Evolutionary conservation across 352 stramenopile species (phyloP).

Genomic region (Phytophthora tentaculata): DNA sequence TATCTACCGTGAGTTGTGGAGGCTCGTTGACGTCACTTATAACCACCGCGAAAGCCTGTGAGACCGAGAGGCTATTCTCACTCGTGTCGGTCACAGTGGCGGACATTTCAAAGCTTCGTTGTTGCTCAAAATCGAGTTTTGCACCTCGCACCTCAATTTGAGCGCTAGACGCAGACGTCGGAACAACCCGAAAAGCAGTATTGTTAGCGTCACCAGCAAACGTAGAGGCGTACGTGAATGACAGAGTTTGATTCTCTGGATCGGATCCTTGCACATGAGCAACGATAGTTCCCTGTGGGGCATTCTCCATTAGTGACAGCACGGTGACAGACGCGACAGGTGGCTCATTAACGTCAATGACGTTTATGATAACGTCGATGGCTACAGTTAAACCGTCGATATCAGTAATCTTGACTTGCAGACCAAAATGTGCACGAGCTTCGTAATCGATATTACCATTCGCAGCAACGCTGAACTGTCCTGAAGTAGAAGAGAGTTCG

Average conservation of each 20-base stretch:
- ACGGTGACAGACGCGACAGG: conserved; percentile 12
- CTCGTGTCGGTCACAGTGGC: conserved; percentile 48
- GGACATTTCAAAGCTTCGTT: conserved; percentile 39
- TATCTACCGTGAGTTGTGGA: conserved; percentile 3
- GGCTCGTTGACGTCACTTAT: conserved; percentile 32
- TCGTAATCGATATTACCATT: conserved; percentile 31
- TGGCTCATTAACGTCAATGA: conserved; percentile 36
- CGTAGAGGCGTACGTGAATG: conserved; percentile 39
- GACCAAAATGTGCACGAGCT: conserved; percentile 5
- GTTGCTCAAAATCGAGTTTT: conserved; percentile 47
- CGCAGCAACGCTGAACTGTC: conserved; percentile 25
- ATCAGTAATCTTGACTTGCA: conserved; percentile 27
- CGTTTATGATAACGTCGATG: conserved; percentile 22
- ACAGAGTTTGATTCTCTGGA: conserved; percentile 58
- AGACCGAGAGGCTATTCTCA: conserved; percentile 30
- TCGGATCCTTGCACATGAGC: conserved; percentile 45
- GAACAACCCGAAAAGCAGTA: conserved; percentile 47
- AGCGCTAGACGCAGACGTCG: conserved; percentile 37
- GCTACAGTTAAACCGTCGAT: conserved; percentile 17
- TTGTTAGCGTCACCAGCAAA: conserved; percentile 27
- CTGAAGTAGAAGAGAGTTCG: conserved; percentile 14
- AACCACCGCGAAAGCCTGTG: conserved; percentile 19
- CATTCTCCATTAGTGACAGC: conserved; percentile 46
- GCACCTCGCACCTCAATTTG: conserved; percentile 54
- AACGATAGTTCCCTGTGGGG: conserved; percentile 47